Evolutionary conservation across 2,329 filamentous ascomycete genomes (phyloP).

Genomic region (Alternaria longipes): DNA sequence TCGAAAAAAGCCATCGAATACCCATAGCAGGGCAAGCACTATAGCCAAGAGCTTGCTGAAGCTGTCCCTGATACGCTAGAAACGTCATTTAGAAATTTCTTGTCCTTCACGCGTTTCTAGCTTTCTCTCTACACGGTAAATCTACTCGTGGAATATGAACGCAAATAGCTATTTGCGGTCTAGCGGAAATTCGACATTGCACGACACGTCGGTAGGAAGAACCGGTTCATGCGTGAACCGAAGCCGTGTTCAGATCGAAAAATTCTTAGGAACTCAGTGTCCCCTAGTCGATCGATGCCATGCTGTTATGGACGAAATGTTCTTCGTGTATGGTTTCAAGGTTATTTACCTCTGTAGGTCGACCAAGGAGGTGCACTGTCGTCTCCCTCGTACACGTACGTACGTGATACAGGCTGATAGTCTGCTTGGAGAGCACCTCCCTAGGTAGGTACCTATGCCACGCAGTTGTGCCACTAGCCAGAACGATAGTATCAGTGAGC

Average conservation of each 20-base stretch:
- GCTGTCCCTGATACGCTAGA: background rate
- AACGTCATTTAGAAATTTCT: background rate
- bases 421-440: constrained; percentile 2
- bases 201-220: constrained; percentile 16
- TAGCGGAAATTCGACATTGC: constrained; percentile 21
- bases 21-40: background rate
- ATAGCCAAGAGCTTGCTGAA: background rate
- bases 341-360: background rate
- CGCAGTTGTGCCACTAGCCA: constrained; percentile 31
- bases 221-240: constrained; percentile 13
- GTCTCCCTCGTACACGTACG: constrained; percentile 1
- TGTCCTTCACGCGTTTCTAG: background rate
- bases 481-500: constrained; percentile 11
- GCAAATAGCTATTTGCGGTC: constrained; percentile 10
- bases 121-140: constrained; percentile 10
- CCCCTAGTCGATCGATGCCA: constrained; percentile 2
- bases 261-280: background rate
- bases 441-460: constrained; percentile 17
- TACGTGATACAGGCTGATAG: constrained; percentile 15
- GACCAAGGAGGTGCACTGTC: constrained; percentile 11
- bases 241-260: constrained; percentile 14
- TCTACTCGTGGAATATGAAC: constrained; percentile 13
- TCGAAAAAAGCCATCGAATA: background rate
- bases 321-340: background rate
- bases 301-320: constrained; percentile 9